Conservation (phyloP, 345 rosid species). For the Populus simonii region DNA sequence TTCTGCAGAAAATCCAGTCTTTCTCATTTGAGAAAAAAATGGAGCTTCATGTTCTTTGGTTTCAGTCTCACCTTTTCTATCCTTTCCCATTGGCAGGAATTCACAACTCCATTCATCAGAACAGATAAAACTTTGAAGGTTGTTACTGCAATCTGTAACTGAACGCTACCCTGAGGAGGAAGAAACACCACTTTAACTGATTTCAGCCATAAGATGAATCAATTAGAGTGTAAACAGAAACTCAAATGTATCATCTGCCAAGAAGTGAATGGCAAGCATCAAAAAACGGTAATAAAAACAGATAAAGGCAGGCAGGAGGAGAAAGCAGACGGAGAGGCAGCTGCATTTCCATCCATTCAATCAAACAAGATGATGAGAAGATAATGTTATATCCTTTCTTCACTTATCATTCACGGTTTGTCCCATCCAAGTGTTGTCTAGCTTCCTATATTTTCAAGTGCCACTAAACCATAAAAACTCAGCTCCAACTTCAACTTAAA, state of each 20-base stretch:
- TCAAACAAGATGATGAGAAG: neutral
- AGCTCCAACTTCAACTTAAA: neutral
- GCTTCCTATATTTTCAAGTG: neutral
- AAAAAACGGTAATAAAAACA: neutral
- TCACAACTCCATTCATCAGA: neutral
- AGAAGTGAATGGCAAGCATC: neutral
- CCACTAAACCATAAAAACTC: neutral
- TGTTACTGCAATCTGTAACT: constrained; percentile 36
- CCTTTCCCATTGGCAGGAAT: neutral
- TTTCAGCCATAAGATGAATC: neutral
- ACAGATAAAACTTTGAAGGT: constrained; percentile 32
- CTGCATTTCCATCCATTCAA: neutral
- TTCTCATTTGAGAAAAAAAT: neutral
- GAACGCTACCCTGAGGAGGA: too few species aligned
- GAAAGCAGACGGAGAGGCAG: neutral
- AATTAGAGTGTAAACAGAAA: neutral
- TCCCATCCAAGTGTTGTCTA: neutral
- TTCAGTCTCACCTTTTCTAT: neutral
- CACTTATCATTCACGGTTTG: neutral
- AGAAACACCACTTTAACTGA: constrained; percentile 36
- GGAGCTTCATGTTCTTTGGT: neutral
- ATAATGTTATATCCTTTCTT: neutral
- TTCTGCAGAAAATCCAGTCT: neutral
- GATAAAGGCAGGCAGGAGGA: neutral
- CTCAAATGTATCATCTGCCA: neutral